A percentile compares a stretch with the other conserved stretches of the same genome.
Conservation (phyloP, 2,329 filamentous ascomycete genomes). For the Arachnopeziza araneosa region DNA sequence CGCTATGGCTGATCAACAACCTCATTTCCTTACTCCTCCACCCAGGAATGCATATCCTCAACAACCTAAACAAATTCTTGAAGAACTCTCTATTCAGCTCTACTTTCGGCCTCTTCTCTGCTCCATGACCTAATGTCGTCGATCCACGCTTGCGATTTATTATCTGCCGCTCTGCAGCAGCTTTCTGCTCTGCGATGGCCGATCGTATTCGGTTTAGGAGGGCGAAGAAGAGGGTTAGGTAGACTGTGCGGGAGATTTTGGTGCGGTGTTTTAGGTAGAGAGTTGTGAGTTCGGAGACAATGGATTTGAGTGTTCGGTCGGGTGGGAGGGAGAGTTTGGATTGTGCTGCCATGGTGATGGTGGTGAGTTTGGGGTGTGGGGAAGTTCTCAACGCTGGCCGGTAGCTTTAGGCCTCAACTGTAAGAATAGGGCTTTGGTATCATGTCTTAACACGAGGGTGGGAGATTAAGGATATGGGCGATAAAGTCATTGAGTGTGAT, state of each 20-base stretch:
- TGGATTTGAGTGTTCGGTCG: constrained; percentile 58
- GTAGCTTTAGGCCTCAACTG: not conserved
- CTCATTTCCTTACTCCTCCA: constrained; percentile 85
- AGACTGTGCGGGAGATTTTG: constrained; percentile 76
- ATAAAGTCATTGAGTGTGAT: not conserved
- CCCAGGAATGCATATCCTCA: constrained; percentile 85
- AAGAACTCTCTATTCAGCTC: constrained; percentile 88
- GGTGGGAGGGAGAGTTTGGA: constrained; percentile 68
- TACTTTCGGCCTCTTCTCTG: constrained; percentile 64
- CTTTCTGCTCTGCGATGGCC: constrained; percentile 90
- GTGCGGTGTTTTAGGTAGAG: constrained; percentile 77
- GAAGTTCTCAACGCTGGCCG: constrained; percentile 5
- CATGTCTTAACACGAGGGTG: not conserved
- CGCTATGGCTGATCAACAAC: constrained; percentile 81
- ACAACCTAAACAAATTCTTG: constrained; percentile 58
- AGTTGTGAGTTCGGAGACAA: constrained; percentile 60
- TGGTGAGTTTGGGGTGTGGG: constrained; percentile 13
- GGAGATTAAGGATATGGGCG: not conserved
- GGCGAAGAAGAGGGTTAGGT: constrained; percentile 74
- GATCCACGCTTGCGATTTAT: constrained; percentile 36
- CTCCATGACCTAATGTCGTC: constrained; percentile 36
- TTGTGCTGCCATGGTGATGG: constrained; percentile 58
- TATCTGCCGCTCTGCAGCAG: constrained; percentile 65
- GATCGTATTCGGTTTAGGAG: constrained; percentile 83
- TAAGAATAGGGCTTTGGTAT: not conserved